Evolutionary conservation across 2,329 filamentous ascomycete genomes (phyloP).

Genomic region (Apiospora hydei): DNA sequence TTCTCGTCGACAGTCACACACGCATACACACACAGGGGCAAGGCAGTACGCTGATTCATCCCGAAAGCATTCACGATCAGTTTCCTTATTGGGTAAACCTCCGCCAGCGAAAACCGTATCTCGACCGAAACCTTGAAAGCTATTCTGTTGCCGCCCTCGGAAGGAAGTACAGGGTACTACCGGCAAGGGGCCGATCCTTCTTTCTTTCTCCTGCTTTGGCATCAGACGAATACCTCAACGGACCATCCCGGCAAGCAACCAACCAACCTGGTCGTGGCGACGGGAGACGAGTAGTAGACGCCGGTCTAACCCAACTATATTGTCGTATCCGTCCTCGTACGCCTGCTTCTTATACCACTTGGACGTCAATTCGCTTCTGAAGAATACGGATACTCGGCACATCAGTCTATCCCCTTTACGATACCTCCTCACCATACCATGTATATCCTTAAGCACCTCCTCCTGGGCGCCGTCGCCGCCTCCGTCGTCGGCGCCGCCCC

Average conservation of each 20-base stretch:
- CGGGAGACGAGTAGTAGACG: not conserved
- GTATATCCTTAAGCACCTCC: not conserved
- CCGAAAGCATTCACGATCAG: not conserved
- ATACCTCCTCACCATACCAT: not conserved
- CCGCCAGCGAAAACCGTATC: not conserved
- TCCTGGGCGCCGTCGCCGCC: not conserved
- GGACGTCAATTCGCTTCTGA: not conserved
- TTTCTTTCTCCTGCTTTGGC: not conserved
- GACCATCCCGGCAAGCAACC: too few species aligned
- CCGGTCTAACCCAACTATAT: not conserved
- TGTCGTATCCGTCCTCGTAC: not conserved
- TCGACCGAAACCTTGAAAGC: not conserved
- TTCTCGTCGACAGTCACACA: not conserved
- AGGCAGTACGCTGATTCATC: not conserved
- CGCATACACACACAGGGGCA: not conserved
- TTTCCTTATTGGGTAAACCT: not conserved
- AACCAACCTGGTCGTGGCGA: not conserved
- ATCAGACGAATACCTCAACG: not conserved
- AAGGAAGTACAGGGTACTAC: not conserved
- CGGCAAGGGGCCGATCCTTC: conserved; percentile 6
- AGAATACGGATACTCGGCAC: conserved; percentile 1
- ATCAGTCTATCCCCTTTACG: not conserved
- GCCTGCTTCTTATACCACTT: not conserved
- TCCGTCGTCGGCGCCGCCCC: conserved; percentile 3
- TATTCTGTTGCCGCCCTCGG: not conserved